Base-by-base conservation (phyloP, 129 eudicot species). In the Ambrosia trifida region DNA sequence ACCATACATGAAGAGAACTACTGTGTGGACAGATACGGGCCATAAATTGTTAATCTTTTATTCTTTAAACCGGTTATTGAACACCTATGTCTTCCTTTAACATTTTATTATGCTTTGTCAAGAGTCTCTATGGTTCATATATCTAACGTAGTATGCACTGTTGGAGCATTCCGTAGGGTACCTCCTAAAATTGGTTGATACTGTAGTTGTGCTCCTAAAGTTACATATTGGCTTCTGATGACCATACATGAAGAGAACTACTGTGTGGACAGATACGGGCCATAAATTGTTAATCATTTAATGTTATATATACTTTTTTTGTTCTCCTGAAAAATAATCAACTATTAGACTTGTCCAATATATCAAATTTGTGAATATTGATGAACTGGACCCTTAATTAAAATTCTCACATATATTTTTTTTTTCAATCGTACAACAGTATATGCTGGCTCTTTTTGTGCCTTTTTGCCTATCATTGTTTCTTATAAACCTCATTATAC, bases 1-100 rank as follows among this genome's bases (percentile, higher is more conserved):
- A 91, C 97, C 73, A 74, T 84, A 79, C 86, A 83, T 80, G 62
- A 80, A 68, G 61, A 91, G 97, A 65, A 49, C 51, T 61, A 72
- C 85, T 86, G 91, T 86, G 90, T 77, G 85, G 97, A 84, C 96
- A 84, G 91, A 88, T 91, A 86, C 89, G 90, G 87, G 91, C 83
- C 90, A 76, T 64, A 87, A 47, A 24, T 24, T 24, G 28, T 24
- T 24, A 24, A 24, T 24, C 28, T 8, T 17, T 24, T 24, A 31
- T 31, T 59, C 65, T 31, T 59, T 30, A 57, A 66, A 35, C 67
- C 18, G 60, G 40, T 44, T 28, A 64, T 43, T 12, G 58, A 68
- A 58, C 51, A 35, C 2, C 62, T 67, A 1, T 45, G 17, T 40
- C 41, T 38, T 74, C 14, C 44, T 13, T 17, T 47, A 36, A 2